Evolutionary conservation across 345 rosid species (phyloP).

Genomic region (Brassica incana): DNA sequence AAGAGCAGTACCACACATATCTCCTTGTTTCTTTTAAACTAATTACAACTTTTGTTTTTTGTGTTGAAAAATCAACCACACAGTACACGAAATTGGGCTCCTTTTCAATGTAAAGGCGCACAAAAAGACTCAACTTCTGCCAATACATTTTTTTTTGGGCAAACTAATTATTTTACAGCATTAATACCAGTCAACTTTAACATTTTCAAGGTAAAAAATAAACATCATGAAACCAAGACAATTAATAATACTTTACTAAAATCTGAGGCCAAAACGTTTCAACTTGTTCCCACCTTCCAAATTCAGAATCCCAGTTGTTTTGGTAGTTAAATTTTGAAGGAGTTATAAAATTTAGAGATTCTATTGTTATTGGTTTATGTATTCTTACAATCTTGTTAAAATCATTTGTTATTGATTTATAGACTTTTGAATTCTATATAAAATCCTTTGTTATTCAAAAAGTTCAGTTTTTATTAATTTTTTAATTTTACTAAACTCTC

Average conservation of each 20-base stretch:
- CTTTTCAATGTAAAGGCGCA: neutral
- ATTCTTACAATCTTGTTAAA: too few relatives aligned
- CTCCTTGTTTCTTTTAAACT: neutral
- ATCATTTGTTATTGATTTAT: too few relatives aligned
- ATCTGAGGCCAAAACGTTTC: neutral
- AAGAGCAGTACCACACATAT: conserved; percentile 17
- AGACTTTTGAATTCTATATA: too few relatives aligned
- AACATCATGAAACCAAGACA: neutral
- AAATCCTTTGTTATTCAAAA: too few relatives aligned
- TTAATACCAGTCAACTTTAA: neutral
- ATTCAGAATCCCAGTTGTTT: conserved; percentile 9
- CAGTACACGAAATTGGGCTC: neutral
- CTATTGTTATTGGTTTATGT: too few relatives aligned
- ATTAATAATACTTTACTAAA: neutral
- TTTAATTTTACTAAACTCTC: too few relatives aligned
- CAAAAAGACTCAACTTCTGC: neutral
- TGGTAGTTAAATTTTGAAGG: neutral
- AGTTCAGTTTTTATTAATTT: too few relatives aligned
- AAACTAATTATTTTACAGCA: neutral
- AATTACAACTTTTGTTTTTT: neutral
- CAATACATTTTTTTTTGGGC: neutral
- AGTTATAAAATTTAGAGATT: too few relatives aligned
- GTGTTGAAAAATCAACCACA: neutral
- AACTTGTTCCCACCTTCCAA: neutral
- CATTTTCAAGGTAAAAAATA: neutral